Conservation (phyloP, 352 stramenopile species). For the Plasmopara viticola region DNA sequence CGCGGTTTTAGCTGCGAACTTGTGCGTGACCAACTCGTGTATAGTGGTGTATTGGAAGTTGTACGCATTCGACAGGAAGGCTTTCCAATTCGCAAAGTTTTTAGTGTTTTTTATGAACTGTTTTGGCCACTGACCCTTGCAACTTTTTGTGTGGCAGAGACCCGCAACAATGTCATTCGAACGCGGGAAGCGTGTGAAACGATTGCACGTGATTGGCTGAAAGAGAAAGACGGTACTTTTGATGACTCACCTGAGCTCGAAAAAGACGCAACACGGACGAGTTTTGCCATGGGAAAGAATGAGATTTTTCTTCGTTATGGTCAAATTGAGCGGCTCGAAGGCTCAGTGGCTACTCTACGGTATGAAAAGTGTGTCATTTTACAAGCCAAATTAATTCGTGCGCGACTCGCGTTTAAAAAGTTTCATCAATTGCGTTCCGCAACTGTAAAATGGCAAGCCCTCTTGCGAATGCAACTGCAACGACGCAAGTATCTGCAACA, state of each 20-base stretch:
- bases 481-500: conserved; percentile 37
- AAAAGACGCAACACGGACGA: conserved; percentile 19
- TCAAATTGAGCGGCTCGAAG: conserved; percentile 66
- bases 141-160: conserved; percentile 19
- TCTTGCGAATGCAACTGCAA: conserved; percentile 41
- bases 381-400: conserved; percentile 47
- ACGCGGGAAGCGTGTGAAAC: conserved; percentile 35
- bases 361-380: conserved; percentile 41
- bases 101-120: conserved; percentile 65
- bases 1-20: conserved; percentile 84
- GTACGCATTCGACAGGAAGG: conserved; percentile 89
- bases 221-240: conserved; percentile 21
- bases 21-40: conserved; percentile 87
- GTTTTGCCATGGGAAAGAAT: conserved; percentile 61
- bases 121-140: conserved; percentile 49
- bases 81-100: conserved; percentile 83
- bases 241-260: conserved; percentile 17
- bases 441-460: conserved; percentile 36
- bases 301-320: conserved; percentile 78
- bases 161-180: conserved; percentile 19
- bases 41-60: conserved; percentile 90
- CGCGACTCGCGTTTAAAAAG: conserved; percentile 26
- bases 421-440: conserved; percentile 37
- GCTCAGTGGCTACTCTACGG: conserved; percentile 33
- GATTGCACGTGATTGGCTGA: conserved; percentile 50